A percentile compares a stretch with the other conserved stretches of the same genome.
These are phyloP conservation scores for Globisporangium polare DNA, from an alignment of 352 stramenopile species.

Conservation along the genomic window DNA sequence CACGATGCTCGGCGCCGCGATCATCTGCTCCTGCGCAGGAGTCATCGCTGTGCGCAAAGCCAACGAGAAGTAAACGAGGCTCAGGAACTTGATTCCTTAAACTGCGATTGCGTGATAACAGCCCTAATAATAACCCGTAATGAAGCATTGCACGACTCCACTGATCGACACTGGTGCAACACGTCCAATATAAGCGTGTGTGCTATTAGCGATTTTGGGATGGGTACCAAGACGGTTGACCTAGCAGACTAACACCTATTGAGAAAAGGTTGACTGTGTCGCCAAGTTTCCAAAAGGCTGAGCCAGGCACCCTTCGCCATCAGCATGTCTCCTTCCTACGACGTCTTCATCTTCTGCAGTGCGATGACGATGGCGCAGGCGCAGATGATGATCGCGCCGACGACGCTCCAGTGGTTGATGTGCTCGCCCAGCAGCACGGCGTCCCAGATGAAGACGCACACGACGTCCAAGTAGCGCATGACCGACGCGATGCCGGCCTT, in stretches of 20 bases:
- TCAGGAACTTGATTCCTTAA: background rate
- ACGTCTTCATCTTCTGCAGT: slow-evolving; percentile 20
- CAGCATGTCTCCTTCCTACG: background rate
- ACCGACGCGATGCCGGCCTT: slow-evolving; percentile 79
- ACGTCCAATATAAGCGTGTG: background rate
- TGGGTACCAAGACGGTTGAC: too few species aligned
- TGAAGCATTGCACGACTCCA: background rate
- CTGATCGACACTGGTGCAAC: background rate
- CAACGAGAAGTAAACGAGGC: background rate
- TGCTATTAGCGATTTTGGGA: too few species aligned
- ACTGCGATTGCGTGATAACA: background rate
- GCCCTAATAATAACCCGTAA: background rate
- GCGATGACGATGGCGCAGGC: slow-evolving; percentile 27
- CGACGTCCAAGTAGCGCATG: slow-evolving; percentile 82
- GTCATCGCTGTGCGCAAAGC: background rate
- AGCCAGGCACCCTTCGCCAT: too few species aligned
- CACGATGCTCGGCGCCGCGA: slow-evolving; percentile 3
- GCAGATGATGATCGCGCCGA: slow-evolving; percentile 46
- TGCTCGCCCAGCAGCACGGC: slow-evolving; percentile 47
- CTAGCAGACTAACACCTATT: background rate
- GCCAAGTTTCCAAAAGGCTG: background rate
- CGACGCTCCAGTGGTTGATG: slow-evolving; percentile 71
- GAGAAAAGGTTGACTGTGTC: background rate
- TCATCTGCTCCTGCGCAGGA: background rate
- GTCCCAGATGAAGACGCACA: slow-evolving; percentile 85